Evolutionary conservation across 495 filamentous ascomycete species (phyloP), one percentile per base, ranked within the genome.

Genomic region (Penicillium atrosanguineum): DNA sequence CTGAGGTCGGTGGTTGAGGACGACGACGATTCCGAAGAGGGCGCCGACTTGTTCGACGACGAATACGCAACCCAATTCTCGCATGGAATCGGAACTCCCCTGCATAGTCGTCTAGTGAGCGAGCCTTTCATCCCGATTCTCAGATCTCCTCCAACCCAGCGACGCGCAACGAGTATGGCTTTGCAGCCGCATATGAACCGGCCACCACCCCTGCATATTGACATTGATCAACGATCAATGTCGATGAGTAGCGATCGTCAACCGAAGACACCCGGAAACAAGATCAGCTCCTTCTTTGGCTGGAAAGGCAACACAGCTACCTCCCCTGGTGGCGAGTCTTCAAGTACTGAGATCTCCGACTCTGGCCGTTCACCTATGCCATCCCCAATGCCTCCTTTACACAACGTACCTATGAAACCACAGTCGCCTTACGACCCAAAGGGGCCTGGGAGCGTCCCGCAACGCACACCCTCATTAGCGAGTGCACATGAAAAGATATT

Each of bases 241-340:
- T 67, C 73, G 29, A 64, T 60, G 56, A 43, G 52, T 42, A 45
- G 49, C 15, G 72, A 77, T 38, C 67, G 71, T 53, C 65, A 76
- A 53, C 81, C 84, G 11, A 85, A 82, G 55, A 85, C 85, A 7
- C 83, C 85, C 14, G 80, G 75, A 19, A 76, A 77, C 39, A 85
- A 82, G 50, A 79, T 88, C 50, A 85, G 83, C 20, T 84, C 81
- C 15, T 85, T 89, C 67, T 88, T 89, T 56, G 81, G 85, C 52
- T 87, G 85, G 84, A 83, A 83, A 49, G 77, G 71, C 2, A 57
- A 56, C 21, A 71, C 67, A 19, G 42, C 59, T 6, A 75, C 80
- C 5, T 81, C 84, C 21, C 78, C 81, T 34, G 82, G 81, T 20
- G 78, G 71, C 15, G 83, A 83, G 52, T 83, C 81, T 1, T 81